phyloP scores from a whole-genome alignment of 2,329 filamentous ascomycete genomes.

The Bipolaris victoriae region DNA sequence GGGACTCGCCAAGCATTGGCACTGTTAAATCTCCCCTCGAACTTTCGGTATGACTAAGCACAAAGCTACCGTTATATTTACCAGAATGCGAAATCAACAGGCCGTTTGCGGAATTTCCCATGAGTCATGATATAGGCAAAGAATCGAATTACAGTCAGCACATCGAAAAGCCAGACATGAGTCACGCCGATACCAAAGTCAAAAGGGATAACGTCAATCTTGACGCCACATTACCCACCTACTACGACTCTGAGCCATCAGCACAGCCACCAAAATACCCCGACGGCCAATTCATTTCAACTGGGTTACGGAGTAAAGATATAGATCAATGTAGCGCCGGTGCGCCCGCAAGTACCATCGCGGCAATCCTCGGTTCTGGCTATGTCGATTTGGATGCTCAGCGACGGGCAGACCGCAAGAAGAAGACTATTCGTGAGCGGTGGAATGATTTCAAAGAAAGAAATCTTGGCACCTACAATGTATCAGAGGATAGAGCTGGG shows the following conservation, averaged over 20 bases:
- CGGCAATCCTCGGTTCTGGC: slow-evolving; percentile 12
- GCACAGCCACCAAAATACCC: slow-evolving; percentile 15
- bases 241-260: slow-evolving; percentile 18
- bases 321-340: slow-evolving; percentile 2
- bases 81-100: too few species aligned
- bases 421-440: slow-evolving; percentile 14
- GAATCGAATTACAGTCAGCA: not conserved
- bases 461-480: slow-evolving; percentile 5
- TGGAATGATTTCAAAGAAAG: slow-evolving; percentile 17
- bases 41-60: too few species aligned
- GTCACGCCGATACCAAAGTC: not conserved
- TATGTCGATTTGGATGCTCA: slow-evolving; percentile 13
- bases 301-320: not conserved
- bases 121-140: not conserved
- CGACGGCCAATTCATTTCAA: not conserved
- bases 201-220: not conserved
- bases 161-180: not conserved
- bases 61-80: too few species aligned
- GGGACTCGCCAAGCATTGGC: too few species aligned
- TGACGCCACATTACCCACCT: slow-evolving; percentile 2
- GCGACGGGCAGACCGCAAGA: slow-evolving; percentile 12
- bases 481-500: not conserved
- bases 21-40: too few species aligned
- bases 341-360: slow-evolving; percentile 8
- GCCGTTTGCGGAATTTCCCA: too few species aligned